Evolutionary conservation across 2,329 filamentous ascomycete species (phyloP), one percentile per base, ranked within the genome.

Genomic region (Bipolaris zeicola): DNA sequence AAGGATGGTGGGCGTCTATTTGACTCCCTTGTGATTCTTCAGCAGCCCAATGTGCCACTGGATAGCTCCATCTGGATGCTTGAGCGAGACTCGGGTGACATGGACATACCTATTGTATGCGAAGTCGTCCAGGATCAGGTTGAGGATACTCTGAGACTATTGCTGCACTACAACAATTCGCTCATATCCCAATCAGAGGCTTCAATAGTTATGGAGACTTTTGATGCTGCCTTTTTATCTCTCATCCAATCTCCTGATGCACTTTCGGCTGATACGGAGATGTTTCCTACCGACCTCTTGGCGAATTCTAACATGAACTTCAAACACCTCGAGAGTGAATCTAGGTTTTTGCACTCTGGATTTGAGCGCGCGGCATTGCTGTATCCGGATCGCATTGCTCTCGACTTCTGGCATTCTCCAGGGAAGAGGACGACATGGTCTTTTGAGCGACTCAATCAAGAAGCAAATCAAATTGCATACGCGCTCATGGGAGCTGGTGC

Each of bases 21-120:
- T 71, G 91, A 96, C 69, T 90, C 89, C 1, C 77, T 96, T 28
- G 79, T 97, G 14, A 84, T 97, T 46, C 79, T 96, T 10, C 93
- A 97, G 69, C 87, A 88, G 41, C 80, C 84, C 0, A 67, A 79
- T 6, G 52, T 61, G 8, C 59, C 72, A 1, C 70, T 85, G 6
- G 77, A 85, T 58, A 28, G 72, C n/a, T 61, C 67, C 1, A 77
- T 85, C 34, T 86, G 84, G 84, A 77, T 70, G 18, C 65, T 83
- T 24, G 66, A 81, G 43, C 72, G 80, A 8, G 83, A 87, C 44
- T 67, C 77, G 47, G 83, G 85, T 31, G 79, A 83, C 5, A 93
- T 93, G 89, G 89, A 91, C 72, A 79, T 89, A 14, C 90, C 91
- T 0, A 73, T 96, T 39, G 89, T 96, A 11, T 88, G 90, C 60